Evolutionary conservation across 768 basidiomycete species (phyloP), one percentile per base, ranked within the genome.

Genomic region (Mycena pura): DNA sequence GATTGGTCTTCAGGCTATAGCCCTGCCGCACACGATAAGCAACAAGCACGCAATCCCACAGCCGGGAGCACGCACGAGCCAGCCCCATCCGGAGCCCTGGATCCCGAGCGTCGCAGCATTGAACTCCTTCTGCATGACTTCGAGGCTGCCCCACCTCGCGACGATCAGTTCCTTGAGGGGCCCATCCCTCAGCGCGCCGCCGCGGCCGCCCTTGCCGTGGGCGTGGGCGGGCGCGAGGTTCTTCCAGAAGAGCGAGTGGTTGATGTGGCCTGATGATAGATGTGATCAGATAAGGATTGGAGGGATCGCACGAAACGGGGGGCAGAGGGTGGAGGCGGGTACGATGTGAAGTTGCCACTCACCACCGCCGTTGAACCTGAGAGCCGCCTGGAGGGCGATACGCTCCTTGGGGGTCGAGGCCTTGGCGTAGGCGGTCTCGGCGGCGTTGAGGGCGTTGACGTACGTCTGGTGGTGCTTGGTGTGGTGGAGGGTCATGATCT

Each of bases 281-380:
- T 57, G 21, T 52, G 69, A 70, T 67, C 62, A 68, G 56, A 62
- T 64, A 50, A 32, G 38, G 27, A 50, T 49, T 11, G 5, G 24
- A 8, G 7, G 27, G 7, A n/a, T 22, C 21, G 6, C 22, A 19
- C 32, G 0, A 8, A 34, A 43, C 17, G n/a, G 29, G 13, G 9
- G 21, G 27, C 14, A 11, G 10, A 21, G 21, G n/a, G n/a, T n/a
- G n/a, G n/a, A n/a, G n/a, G n/a, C n/a, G n/a, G n/a, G n/a, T n/a
- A n/a, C n/a, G n/a, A n/a, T n/a, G n/a, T n/a, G n/a, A n/a, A n/a
- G n/a, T n/a, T n/a, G n/a, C n/a, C n/a, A 77, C 86, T 70, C 72
- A 90, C 95, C 95, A 78, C 95, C 95, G 64, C 95, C 95, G 76
- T 98, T 97, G 84, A 98, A 98, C 78, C 92, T 95, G 75, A 97